Evolutionary conservation across 768 basidiomycete species (phyloP), one percentile per base, ranked within the genome.

Genomic region (Myochromella boudieri): DNA sequence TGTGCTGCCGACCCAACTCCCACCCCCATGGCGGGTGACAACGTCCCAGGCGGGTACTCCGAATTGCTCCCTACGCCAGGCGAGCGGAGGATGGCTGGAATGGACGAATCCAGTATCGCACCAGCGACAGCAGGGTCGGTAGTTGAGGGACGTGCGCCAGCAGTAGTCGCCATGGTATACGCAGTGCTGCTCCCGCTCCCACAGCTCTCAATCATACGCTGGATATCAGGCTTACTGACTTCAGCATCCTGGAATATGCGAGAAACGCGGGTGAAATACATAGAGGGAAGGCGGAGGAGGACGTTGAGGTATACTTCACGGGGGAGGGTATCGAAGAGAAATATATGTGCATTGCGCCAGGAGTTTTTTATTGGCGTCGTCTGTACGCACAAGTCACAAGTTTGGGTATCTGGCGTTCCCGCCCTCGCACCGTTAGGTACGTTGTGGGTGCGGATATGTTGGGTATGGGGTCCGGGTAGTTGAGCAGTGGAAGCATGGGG

Each of bases 251-350:
- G 78, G 52, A 89, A 90, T 21, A 91, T 78, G 38, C 80, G 75
- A 2, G 85, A 78, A 18, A 91, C 89, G 2, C 89, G 82, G 2
- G 83, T 78, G 63, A 90, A 91, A 58, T 91, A 91, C 56, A 90
- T 70, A 0, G 84, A 77, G 1, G 89, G 90, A n/a, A 91, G 74
- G 12, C 82, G 77, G 14, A 91, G 72, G 6, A 91, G 77, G 32
- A 58, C 34, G 40, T 55, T 45, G 3, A 58, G 49, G 44, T 58
- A 58, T 33, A 53, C 29, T 33, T 73, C 61, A 12, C 74, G 62
- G 10, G 71, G 74, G 5, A 77, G 58, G 10, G 67, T 69, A 49
- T 77, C 72, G 1, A 20, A 17, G 17, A 58, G 21, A 18, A 55
- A 55, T 14, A 40, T 31, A 12, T 41, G 49, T 6, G 46, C 31